Evolutionary conservation across 2,329 filamentous ascomycete species (phyloP).

Genomic region (Claviceps pazoutovae): DNA sequence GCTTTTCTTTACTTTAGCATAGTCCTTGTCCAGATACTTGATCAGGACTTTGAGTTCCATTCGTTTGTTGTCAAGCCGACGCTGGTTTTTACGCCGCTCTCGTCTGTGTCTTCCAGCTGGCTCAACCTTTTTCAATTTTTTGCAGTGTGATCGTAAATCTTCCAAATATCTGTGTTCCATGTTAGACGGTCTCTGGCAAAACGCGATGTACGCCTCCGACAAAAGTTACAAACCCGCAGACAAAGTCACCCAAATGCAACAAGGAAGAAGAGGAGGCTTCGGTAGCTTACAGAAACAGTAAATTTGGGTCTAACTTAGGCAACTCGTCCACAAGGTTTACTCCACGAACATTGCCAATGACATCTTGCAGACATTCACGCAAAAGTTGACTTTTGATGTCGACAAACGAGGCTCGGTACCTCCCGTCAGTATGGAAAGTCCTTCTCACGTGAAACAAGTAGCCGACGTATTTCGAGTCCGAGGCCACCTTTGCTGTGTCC

Average conservation of each 20-base stretch:
- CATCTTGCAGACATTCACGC: slow-evolving; percentile 42
- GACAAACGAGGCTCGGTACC: slow-evolving; percentile 57
- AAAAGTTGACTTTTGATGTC: slow-evolving; percentile 77
- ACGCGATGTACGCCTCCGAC: not conserved
- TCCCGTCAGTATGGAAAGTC: slow-evolving; percentile 73
- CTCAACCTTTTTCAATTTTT: slow-evolving; percentile 47
- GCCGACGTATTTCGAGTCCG: slow-evolving; percentile 51
- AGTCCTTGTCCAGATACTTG: slow-evolving; percentile 71
- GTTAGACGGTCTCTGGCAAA: not conserved
- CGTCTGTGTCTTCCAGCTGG: slow-evolving; percentile 33
- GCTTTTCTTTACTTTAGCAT: slow-evolving; percentile 59
- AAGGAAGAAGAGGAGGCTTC: not conserved
- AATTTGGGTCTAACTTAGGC: slow-evolving; percentile 57
- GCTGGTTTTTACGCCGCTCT: slow-evolving; percentile 47
- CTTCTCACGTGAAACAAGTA: slow-evolving; percentile 75
- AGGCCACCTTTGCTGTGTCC: slow-evolving; percentile 32
- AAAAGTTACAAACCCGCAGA: too few relatives aligned
- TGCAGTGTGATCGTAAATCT: slow-evolving; percentile 52
- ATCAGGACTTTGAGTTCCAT: slow-evolving; percentile 58
- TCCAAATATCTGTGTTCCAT: slow-evolving; percentile 46
- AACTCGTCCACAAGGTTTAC: slow-evolving; percentile 70
- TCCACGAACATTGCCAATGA: slow-evolving; percentile 27
- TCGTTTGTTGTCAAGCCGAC: slow-evolving; percentile 42
- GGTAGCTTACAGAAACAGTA: slow-evolving; percentile 45
- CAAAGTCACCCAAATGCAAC: not conserved